Base-by-base conservation (phyloP, 1,284 basidiomycete genomes). In the Leccinum solheimii region DNA sequence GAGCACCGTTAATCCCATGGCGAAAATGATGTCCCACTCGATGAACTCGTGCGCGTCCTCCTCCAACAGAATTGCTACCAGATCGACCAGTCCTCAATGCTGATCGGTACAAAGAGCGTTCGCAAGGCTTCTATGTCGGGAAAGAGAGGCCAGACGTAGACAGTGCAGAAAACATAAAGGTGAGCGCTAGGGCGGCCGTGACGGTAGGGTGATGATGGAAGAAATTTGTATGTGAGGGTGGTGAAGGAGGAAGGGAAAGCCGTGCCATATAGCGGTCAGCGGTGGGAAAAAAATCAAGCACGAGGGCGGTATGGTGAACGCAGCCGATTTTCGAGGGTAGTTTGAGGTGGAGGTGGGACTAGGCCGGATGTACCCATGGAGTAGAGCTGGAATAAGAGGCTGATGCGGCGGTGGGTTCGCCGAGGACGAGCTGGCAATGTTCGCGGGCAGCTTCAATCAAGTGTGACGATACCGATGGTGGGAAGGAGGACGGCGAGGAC, bases 211-310 rank as follows among this genome's bases (percentile, higher is more conserved):
- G 75, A 2, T 81, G 70, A 62, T 30, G 72, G 69, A 34, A 79
- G 56, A 40, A 72, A 5, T 27, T 51, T 63, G 58, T 71, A 61
- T 5, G 16, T 38, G 14, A 65, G 51, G 5, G 36, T 67, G 7
- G 76, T 71, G 19, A 78, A 5, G 45, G 70, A 71, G 73, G 26
- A 78, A n/a, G 5, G 82, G 81, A 61, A 79, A 81, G 16, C 70
- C 61, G 58, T 83, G 82, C 81, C 81, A 83, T 36, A 76, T 63
- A 4, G 76, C 77, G 11, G 78, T 83, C 58, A 79, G 66, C 21
- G 59, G 57, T 4, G 79, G 72, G 51, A 34, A 66, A 52, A 4
- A 78, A 36, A 36, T 67, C 16, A 61, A 79, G 19, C 74, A 83
- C 75, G 55, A 69, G 72, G 26, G 64, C 57, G 6, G 77, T 77